Percentiles rank a stretch among this genome's conserved stretches.
phyloP scores from a whole-genome alignment of 2,329 filamentous ascomycete species.

The Monilinia polystroma region DNA sequence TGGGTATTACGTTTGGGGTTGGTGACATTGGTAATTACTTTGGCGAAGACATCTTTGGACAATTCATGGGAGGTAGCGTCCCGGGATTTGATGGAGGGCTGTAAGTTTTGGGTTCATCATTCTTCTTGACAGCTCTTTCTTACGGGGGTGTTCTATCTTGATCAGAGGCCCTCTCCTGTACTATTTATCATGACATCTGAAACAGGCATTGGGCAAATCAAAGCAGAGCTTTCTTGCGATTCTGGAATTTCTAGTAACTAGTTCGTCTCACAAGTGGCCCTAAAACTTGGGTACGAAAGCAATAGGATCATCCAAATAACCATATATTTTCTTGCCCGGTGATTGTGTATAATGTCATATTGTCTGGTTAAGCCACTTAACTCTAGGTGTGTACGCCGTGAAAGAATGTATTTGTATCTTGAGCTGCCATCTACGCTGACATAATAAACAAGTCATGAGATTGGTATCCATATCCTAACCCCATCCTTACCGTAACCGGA shows the following conservation, averaged over 20 bases:
- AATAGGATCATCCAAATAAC: background rate
- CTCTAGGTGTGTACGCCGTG: background rate
- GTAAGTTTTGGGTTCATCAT: background rate
- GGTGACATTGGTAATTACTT: constrained; percentile 39
- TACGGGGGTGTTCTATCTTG: background rate
- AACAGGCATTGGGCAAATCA: background rate
- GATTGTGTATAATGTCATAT: background rate
- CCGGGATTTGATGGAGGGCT: constrained; percentile 29
- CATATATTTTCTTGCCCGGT: background rate
- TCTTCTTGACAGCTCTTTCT: background rate
- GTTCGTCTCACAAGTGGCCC: background rate
- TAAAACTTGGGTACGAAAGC: background rate
- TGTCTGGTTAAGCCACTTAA: background rate
- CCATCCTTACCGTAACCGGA: background rate
- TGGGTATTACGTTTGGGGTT: constrained; percentile 39
- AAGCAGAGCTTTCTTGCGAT: no score
- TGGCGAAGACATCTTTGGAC: constrained; percentile 36
- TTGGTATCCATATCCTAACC: constrained; percentile 6
- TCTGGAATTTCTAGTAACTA: background rate
- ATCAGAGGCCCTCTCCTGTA: background rate
- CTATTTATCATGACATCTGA: background rate
- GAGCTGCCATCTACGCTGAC: background rate
- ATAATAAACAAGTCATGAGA: background rate
- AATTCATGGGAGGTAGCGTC: constrained; percentile 28
- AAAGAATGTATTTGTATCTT: background rate